A percentile compares a stretch with the other conserved stretches of the same genome.
phyloP scores from a whole-genome alignment of 345 rosid genomes.

The Eucalyptus marginata region DNA sequence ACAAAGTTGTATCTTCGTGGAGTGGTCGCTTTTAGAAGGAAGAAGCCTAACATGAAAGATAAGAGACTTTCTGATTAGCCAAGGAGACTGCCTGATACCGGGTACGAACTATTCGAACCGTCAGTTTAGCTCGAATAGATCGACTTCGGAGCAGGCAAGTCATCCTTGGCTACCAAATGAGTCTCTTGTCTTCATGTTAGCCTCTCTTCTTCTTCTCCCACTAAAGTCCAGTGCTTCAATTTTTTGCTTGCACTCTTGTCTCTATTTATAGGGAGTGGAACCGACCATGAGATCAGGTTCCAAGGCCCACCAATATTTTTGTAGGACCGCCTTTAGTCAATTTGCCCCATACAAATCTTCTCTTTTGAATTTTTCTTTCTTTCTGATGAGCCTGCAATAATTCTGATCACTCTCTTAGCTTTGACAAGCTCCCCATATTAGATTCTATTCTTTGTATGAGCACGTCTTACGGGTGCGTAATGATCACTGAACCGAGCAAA shows the following conservation, averaged over 20 bases:
- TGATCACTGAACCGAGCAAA: neutral
- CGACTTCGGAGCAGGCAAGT: conserved; percentile 25
- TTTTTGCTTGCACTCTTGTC: neutral
- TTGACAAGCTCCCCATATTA: neutral
- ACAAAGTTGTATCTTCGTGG: neutral
- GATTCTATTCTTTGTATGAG: neutral
- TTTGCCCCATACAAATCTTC: neutral
- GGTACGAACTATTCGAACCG: neutral
- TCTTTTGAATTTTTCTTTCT: neutral
- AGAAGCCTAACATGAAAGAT: conserved; percentile 15
- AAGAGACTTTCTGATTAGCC: conserved; percentile 20
- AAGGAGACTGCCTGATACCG: conserved; percentile 25
- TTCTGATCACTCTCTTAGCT: neutral
- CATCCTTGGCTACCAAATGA: conserved; percentile 45
- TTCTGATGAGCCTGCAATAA: neutral
- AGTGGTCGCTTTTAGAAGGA: neutral
- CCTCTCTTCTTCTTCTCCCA: conserved; percentile 6
- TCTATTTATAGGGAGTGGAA: neutral
- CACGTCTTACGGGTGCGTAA: neutral
- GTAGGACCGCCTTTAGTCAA: neutral
- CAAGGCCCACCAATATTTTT: neutral
- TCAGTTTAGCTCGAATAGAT: neutral
- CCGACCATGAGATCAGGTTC: neutral
- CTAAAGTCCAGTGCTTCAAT: neutral
- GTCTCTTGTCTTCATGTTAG: conserved; percentile 29